A percentile compares a stretch with the other conserved stretches of the same genome.
These are phyloP conservation scores for Cryphonectria carpinicola DNA, from an alignment of 2,329 filamentous ascomycete species.

Conservation along the genomic window DNA sequence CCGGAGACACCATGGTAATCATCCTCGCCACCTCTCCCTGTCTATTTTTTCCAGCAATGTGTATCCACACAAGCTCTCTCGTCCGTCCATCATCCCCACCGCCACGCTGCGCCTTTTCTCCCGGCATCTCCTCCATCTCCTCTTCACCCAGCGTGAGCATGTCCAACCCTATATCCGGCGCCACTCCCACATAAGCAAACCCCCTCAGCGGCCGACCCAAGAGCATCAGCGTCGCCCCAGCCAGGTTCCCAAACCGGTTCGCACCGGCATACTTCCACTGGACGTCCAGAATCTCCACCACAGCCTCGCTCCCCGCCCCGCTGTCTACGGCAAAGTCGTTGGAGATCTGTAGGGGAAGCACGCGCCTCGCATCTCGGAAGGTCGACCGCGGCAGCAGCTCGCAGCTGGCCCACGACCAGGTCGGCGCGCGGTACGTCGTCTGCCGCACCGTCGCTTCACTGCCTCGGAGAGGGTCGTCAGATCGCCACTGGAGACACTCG, in stretches of 20 bases:
- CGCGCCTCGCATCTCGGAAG: slow-evolving; percentile 1
- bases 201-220: background rate
- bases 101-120: background rate
- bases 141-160: background rate
- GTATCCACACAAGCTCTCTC: background rate
- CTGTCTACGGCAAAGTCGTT: background rate
- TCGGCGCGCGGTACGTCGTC: slow-evolving; percentile 6
- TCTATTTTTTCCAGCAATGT: background rate
- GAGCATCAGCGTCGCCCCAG: background rate
- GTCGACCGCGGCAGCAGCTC: slow-evolving; percentile 8
- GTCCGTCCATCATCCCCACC: background rate
- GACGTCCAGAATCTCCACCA: background rate
- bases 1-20: background rate
- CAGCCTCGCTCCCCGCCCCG: background rate
- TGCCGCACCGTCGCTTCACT: background rate
- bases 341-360: slow-evolving; percentile 2
- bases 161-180: background rate
- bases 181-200: background rate
- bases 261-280: background rate
- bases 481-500: slow-evolving; percentile 18
- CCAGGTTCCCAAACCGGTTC: background rate
- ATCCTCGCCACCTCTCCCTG: slow-evolving; percentile 1
- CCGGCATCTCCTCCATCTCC: background rate
- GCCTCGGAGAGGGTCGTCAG: background rate
- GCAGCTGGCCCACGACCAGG: slow-evolving; percentile 19